Base-by-base conservation (phyloP, 106 monocot genomes). In the Platanthera zijinensis region DNA sequence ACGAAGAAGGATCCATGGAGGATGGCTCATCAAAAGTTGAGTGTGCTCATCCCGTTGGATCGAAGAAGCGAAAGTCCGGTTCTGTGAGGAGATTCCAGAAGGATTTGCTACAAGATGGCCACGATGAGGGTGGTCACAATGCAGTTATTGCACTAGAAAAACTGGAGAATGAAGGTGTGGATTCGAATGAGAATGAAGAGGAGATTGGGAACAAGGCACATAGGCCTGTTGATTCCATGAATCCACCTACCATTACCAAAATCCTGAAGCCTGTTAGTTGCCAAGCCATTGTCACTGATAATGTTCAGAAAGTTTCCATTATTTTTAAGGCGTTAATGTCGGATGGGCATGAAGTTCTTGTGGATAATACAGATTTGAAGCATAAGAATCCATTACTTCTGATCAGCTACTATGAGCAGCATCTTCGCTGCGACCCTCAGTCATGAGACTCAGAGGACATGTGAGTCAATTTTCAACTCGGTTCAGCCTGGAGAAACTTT, bases 11-110 rank as follows among this genome's bases (percentile, higher is more conserved):
- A 10, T 78, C 52, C 12, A 69, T 73, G 50, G 63, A 48, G 2
- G 80, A 87, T 77, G 87, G 59, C 6, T 69, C 67, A 10, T 74
- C 84, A 3, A 88, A 86, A 51, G 56, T 56, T 50, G 89, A 84
- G 8, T 62, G 49, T 49, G 10, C 59, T 14, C 82, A 78, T n/a
- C 59, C 77, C 0, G 51, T 71, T 14, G 97, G 97, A 73, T 87
- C 97, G 46, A 91, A 82, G 82, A 99, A 83, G 85, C 86, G 97
- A 78, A 99, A 99, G 76, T 94, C 94, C 48, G 89, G 88, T n/a
- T 77, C 76, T 49, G 91, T 99, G 11, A 87, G 81, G 53, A 89
- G 97, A 80, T 94, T 99, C 70, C 82, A 88, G 83, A 78, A 76
- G 68, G 85, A 78, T 39, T 13, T 66, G 6, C 25, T n/a, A 1